Evolutionary conservation across 2,329 filamentous ascomycete genomes (phyloP).

Genomic region (Cryphonectria naterciae): DNA sequence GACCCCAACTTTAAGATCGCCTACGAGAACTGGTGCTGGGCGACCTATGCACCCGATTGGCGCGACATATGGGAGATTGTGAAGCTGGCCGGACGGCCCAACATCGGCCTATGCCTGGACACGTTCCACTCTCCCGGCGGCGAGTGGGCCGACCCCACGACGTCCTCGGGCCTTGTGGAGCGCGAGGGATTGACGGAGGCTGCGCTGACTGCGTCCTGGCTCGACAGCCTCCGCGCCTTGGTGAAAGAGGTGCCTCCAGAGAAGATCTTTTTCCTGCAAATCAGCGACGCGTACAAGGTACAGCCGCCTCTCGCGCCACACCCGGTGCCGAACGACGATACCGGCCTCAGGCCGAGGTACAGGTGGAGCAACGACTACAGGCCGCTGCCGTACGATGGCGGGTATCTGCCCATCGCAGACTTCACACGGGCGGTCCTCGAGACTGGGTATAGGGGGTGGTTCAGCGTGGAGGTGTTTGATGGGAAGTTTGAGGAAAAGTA

Average conservation of each 20-base stretch:
- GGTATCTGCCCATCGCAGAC: slow-evolving; percentile 70
- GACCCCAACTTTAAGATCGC: slow-evolving; percentile 60
- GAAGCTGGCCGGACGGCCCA: slow-evolving; percentile 61
- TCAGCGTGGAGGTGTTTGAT: slow-evolving; percentile 40
- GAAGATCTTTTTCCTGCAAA: slow-evolving; percentile 76
- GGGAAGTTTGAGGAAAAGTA: slow-evolving; percentile 38
- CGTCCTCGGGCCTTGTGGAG: slow-evolving; percentile 61
- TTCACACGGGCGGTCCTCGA: slow-evolving; percentile 67
- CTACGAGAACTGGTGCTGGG: slow-evolving; percentile 86
- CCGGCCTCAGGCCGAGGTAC: slow-evolving; percentile 62
- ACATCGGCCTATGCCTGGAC: slow-evolving; percentile 76
- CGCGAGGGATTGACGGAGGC: slow-evolving; percentile 42
- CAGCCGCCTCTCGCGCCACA: slow-evolving; percentile 57
- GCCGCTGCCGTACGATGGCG: slow-evolving; percentile 70
- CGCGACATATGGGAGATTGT: slow-evolving; percentile 72
- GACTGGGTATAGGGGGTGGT: slow-evolving; percentile 54
- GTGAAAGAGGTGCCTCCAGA: slow-evolving; percentile 61
- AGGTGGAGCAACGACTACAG: slow-evolving; percentile 74
- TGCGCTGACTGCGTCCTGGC: slow-evolving; percentile 55
- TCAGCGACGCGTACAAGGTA: slow-evolving; percentile 73
- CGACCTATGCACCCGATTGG: slow-evolving; percentile 71
- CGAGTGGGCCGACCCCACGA: slow-evolving; percentile 75
- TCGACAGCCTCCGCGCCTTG: slow-evolving; percentile 60
- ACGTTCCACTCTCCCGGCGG: slow-evolving; percentile 76
- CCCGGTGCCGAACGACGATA: slow-evolving; percentile 42